Conservation (phyloP, 495 filamentous ascomycete species). For the Penicillium fimorum region DNA sequence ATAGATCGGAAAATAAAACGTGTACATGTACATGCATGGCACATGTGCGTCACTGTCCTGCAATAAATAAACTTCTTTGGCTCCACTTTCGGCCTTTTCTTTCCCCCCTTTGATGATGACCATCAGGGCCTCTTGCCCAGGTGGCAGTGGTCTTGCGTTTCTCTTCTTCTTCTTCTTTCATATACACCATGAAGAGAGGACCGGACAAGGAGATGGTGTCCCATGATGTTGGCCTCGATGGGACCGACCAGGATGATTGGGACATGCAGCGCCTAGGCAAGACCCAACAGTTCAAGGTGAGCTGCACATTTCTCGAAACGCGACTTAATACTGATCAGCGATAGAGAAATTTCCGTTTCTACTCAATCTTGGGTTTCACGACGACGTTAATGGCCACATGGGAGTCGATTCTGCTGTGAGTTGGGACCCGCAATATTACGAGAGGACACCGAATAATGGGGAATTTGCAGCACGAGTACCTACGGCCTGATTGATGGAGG, state of each 20-base stretch:
- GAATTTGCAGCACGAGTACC: conserved; percentile 28
- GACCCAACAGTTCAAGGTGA: conserved; percentile 40
- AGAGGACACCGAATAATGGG: background rate
- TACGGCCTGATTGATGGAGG: conserved; percentile 47
- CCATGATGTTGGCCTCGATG: conserved; percentile 24
- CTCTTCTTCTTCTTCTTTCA: background rate
- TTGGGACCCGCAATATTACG: background rate
- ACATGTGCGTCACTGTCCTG: background rate
- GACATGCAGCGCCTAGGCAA: conserved; percentile 45
- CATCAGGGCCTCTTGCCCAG: background rate
- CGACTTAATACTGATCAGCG: conserved; percentile 10
- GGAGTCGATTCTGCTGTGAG: conserved; percentile 45
- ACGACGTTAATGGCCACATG: conserved; percentile 49
- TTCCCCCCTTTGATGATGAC: background rate
- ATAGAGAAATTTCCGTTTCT: conserved; percentile 46
- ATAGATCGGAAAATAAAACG: no score
- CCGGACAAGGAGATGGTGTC: conserved; percentile 20
- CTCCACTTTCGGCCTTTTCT: background rate
- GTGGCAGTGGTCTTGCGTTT: background rate
- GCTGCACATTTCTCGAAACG: conserved; percentile 1
- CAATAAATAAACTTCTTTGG: background rate
- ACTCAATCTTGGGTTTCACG: conserved; percentile 48
- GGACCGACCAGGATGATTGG: conserved; percentile 31
- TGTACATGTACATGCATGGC: no score
- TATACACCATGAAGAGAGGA: background rate